Evolutionary conservation across 768 basidiomycete genomes (phyloP), one percentile per base, ranked within the genome.

Genomic region (Mycena rebaudengoi): DNA sequence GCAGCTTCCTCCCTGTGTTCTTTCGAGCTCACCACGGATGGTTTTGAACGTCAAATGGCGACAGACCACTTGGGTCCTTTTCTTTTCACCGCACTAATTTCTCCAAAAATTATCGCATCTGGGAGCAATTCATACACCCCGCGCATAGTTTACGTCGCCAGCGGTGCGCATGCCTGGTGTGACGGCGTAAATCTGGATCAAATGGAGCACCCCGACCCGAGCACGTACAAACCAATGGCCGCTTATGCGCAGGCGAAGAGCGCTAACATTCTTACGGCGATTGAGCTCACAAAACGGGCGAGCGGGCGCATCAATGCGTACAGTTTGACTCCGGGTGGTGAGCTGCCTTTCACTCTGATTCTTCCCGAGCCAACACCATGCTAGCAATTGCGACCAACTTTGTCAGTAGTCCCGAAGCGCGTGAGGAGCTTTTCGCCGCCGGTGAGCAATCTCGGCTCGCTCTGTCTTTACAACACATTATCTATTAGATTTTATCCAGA

Each of bases 41-140:
- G 48, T 10, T 60, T 60, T 25, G 66, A 67, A 23, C 54, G 40
- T 3, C 61, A 67, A 35, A 39, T 63, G 8, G 62, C 50, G 16
- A 64, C 58, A 2, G 62, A 11, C 41, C 66, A 67, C 26, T 20
- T 67, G 5, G 66, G 62, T 1, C 66, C 66, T 0, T 67, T 67
- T 44, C 66, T 67, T 29, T 56, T 67, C 53, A 64, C 62, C 29
- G 58, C 54, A 4, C 66, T 67, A 10, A 44, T 67, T 54, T 12
- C 52, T 4, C 53, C 57, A 23, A 55, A 60, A 32, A 26, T 67
- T 7, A 39, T 50, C 14, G 37, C 62, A 1, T 32, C 62, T 4
- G 23, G 49, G 3, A 52, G 11, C 10, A 11, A 35, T 3, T 30
- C 51, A 0, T 55, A 11, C 28, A 60, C 52, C 12, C 66, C 66